Evolutionary conservation across 2,329 filamentous ascomycete genomes (phyloP).

Genomic region (Pseudocercospora vitis): DNA sequence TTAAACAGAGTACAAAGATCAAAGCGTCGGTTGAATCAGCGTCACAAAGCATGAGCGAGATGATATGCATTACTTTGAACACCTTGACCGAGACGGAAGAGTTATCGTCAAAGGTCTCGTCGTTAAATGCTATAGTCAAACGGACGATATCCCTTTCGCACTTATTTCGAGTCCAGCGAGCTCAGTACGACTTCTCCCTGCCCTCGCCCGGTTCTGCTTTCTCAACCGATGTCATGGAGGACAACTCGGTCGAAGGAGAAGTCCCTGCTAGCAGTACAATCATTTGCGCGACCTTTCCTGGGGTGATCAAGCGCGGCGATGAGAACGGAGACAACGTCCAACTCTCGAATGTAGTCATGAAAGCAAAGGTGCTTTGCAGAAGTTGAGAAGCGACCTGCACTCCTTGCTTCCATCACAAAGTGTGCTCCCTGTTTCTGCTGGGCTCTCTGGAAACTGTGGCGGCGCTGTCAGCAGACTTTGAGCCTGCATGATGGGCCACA

Average conservation of each 20-base stretch:
- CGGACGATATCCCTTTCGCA: constrained; percentile 34
- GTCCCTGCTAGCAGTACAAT: constrained; percentile 57
- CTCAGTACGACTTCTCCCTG: constrained; percentile 36
- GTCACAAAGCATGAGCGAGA: constrained; percentile 28
- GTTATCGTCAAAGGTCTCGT: constrained; percentile 22
- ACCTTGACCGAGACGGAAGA: constrained; percentile 31
- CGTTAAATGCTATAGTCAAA: constrained; percentile 33
- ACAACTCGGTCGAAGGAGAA: constrained; percentile 61
- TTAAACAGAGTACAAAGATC: constrained; percentile 52
- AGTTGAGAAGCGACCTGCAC: neutral
- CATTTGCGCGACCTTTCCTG: constrained; percentile 64
- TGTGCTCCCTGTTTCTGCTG: constrained; percentile 15
- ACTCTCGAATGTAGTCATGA: constrained; percentile 63
- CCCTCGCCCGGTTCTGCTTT: constrained; percentile 44
- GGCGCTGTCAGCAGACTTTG: constrained; percentile 4
- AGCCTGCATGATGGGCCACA: constrained; percentile 10
- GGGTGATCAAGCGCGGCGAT: constrained; percentile 64
- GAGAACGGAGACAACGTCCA: constrained; percentile 63
- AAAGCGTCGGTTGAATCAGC: constrained; percentile 26
- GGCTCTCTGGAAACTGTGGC: constrained; percentile 8
- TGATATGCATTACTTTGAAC: constrained; percentile 30
- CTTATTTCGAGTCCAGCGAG: constrained; percentile 34
- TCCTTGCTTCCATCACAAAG: neutral
- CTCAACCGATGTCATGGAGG: constrained; percentile 63
- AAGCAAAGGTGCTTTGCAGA: constrained; percentile 63